A percentile compares a stretch with the other conserved stretches of the same genome.
Conservation (phyloP, 1,139 yeast genomes). For the Pichia sp. region DNA sequence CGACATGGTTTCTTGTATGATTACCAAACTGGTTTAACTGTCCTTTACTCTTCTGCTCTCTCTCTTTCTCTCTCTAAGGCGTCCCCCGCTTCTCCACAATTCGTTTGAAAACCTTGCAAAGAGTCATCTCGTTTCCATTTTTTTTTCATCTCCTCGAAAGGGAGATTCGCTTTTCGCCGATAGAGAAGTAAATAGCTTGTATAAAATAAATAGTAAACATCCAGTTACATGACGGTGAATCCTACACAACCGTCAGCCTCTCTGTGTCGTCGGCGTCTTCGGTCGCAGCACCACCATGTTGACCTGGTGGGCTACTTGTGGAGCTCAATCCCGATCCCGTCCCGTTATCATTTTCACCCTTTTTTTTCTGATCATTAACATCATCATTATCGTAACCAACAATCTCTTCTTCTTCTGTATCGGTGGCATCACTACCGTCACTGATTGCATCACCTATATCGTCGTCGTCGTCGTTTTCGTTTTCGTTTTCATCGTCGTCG, state of each 20-base stretch:
- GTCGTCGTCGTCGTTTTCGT: not conserved
- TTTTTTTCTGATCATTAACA: not conserved
- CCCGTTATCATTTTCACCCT: too few relatives aligned
- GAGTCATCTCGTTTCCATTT: not conserved
- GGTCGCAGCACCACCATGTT: too few relatives aligned
- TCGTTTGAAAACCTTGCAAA: not conserved
- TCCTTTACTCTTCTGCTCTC: not conserved
- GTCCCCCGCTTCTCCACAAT: not conserved
- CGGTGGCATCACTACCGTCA: not conserved
- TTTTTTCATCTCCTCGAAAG: not conserved
- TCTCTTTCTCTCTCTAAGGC: too few relatives aligned
- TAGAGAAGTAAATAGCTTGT: not conserved
- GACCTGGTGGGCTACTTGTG: not conserved
- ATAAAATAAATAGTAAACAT: not conserved
- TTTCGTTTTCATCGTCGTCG: not conserved
- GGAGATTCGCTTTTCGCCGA: not conserved
- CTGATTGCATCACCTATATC: not conserved
- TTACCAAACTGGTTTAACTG: not conserved
- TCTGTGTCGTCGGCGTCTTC: not conserved
- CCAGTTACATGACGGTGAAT: not conserved
- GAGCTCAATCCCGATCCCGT: not conserved
- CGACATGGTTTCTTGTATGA: not conserved
- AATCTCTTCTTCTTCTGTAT: not conserved
- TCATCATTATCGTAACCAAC: not conserved
- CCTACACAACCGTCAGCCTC: not conserved